phyloP scores from a whole-genome alignment of 345 rosid species.

The Eucalyptus grandis region DNA sequence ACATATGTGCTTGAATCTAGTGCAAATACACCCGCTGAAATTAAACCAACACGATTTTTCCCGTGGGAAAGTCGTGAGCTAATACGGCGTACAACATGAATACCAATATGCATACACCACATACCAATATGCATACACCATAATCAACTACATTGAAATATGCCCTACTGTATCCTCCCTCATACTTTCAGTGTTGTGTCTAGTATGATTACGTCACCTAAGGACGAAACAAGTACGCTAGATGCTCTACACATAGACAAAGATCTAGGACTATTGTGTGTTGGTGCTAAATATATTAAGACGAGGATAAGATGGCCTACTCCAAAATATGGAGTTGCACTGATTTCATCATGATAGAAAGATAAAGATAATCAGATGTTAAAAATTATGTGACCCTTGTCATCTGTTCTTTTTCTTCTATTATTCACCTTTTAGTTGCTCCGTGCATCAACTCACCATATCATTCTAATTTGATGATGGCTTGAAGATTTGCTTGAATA shows the following conservation, averaged over 20 bases:
- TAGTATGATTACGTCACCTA: too few relatives aligned
- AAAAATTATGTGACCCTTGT: not conserved
- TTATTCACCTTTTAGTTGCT: too few relatives aligned
- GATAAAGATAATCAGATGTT: not conserved
- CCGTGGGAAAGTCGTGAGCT: not conserved
- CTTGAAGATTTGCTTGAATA: not conserved
- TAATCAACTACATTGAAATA: too few relatives aligned
- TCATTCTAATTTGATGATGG: not conserved
- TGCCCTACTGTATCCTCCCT: too few relatives aligned
- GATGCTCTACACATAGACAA: not conserved
- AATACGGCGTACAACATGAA: not conserved
- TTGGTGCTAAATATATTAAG: too few relatives aligned
- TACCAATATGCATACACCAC: too few relatives aligned
- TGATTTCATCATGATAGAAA: not conserved
- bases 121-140: too few relatives aligned
- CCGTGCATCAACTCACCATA: too few relatives aligned
- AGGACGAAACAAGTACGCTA: not conserved
- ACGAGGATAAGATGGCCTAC: not conserved
- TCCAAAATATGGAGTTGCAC: not conserved
- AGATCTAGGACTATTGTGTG: not conserved
- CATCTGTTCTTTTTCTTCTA: too few relatives aligned
- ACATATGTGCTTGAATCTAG: not conserved
- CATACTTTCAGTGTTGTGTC: too few relatives aligned
- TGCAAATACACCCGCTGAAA: not conserved
- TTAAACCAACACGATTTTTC: not conserved